A percentile compares a stretch with the other conserved stretches of the same genome.
Evolutionary conservation across 331 rosid genomes (phyloP).

Genomic region (Malus hybrid): DNA sequence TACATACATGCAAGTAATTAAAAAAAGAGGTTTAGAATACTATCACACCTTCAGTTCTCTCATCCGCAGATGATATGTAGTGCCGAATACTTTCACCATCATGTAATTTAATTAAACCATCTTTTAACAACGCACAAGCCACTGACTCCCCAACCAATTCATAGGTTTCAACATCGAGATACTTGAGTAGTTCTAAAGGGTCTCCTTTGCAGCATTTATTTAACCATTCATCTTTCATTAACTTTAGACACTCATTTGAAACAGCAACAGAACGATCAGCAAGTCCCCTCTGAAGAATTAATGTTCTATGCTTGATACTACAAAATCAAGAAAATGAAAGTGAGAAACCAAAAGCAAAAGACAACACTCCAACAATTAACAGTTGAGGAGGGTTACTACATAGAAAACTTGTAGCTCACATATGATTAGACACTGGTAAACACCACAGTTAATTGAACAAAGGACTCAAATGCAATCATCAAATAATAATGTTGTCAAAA

Average conservation of each 20-base stretch:
- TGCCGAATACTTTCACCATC: slow-evolving; percentile 55
- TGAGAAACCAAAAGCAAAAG: background rate
- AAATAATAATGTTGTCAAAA: background rate
- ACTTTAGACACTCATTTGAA: slow-evolving; percentile 76
- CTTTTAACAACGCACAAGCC: slow-evolving; percentile 61
- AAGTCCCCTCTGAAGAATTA: slow-evolving; percentile 85
- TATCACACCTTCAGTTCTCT: slow-evolving; percentile 45
- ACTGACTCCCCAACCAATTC: slow-evolving; percentile 83
- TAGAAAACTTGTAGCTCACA: background rate
- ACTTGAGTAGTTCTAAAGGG: slow-evolving; percentile 67
- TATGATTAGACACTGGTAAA: background rate
- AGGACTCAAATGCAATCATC: background rate
- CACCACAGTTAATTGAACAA: background rate
- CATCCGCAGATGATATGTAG: slow-evolving; percentile 30
- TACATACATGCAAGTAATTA: background rate
- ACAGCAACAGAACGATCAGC: slow-evolving; percentile 78
- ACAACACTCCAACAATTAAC: background rate
- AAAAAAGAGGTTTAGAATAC: background rate
- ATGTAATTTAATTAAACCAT: slow-evolving; percentile 44
- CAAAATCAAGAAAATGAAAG: slow-evolving; percentile 16
- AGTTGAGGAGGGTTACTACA: background rate
- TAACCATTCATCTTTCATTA: slow-evolving; percentile 93
- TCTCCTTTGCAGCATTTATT: slow-evolving; percentile 60
- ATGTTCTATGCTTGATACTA: slow-evolving; percentile 81
- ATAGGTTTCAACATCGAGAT: slow-evolving; percentile 94